Base-by-base conservation (phyloP, 2,329 filamentous ascomycete genomes). In the Cercospora sesami region DNA sequence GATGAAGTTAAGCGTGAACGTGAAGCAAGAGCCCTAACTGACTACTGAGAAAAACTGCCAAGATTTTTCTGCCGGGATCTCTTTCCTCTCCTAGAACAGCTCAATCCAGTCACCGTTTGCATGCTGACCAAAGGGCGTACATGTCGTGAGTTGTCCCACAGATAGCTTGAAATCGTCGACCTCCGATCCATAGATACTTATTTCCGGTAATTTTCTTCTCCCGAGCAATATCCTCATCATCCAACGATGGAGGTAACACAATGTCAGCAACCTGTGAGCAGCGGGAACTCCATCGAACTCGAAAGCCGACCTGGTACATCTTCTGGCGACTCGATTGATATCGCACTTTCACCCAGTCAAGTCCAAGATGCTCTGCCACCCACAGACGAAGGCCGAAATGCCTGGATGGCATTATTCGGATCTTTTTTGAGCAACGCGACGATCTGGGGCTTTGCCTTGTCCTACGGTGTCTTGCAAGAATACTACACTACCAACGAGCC, bases 351-450 rank as follows among this genome's bases (percentile, higher is more conserved):
- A 1, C 51, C 62, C 5, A 57, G 21, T 33, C 48, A 64, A 30
- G 60, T 60, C 26, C 65, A 67, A 63, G 39, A 64, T 42, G 65
- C 65, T 6, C 69, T 80, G 2, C 79, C 79, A n/a, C 78, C 77
- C 3, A 75, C 78, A 18, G 80, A 81, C 67, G 65, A 77, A 63
- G 81, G 81, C 5, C 77, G 74, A 64, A 66, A 75, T 36, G 81
- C 81, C 21, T 83, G 79, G 77, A 65, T 85, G 14, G 84, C 85
- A 70, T 75, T 87, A 5, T 79, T 80, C 14, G 84, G 82, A 0
- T 82, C 81, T 61, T 78, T 75, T 60, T 63, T 75, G 12, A 67
- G 71, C 36, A 74, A 77, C 39, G 73, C 69, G 6, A 65, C 76
- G 9, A 68, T 76, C 18, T 77, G 74, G 73, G 74, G 74, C n/a